Evolutionary conservation across 768 basidiomycete species (phyloP).

Genomic region (Sistotremastrum suecicum): DNA sequence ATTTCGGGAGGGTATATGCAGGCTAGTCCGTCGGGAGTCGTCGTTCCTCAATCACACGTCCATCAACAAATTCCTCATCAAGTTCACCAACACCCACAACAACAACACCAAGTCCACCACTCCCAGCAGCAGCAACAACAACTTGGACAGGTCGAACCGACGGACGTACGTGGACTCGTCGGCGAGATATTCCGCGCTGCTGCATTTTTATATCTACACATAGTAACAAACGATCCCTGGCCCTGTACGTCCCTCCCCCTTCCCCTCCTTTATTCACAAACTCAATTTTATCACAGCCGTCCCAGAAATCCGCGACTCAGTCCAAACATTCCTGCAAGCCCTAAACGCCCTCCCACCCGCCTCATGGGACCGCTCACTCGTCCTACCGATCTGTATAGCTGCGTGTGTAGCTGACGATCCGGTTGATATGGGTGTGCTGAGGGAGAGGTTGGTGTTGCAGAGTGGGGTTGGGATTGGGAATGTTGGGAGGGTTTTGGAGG

Average conservation of each 20-base stretch:
- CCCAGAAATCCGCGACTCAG: constrained; percentile 49
- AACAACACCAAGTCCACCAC: constrained; percentile 4
- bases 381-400: constrained; percentile 63
- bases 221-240: constrained; percentile 50
- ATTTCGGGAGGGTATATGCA: background rate
- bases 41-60: constrained; percentile 5
- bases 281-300: constrained; percentile 33
- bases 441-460: constrained; percentile 35
- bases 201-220: constrained; percentile 54
- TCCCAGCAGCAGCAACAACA: constrained; percentile 4
- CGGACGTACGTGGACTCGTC: constrained; percentile 33
- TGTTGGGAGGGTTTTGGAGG: background rate
- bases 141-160: constrained; percentile 12
- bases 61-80: constrained; percentile 2
- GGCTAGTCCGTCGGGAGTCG: constrained; percentile 1
- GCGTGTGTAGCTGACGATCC: constrained; percentile 62
- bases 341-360: constrained; percentile 42
- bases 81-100: background rate
- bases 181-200: constrained; percentile 51
- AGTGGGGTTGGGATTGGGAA: constrained; percentile 18
- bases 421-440: constrained; percentile 41
- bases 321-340: constrained; percentile 37
- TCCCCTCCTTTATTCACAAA: background rate
- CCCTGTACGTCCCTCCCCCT: constrained; percentile 37
- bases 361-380: constrained; percentile 47